These are phyloP conservation scores for Globisporangium okanoganense DNA, from an alignment of 352 stramenopile genomes.

Conservation along the genomic window DNA sequence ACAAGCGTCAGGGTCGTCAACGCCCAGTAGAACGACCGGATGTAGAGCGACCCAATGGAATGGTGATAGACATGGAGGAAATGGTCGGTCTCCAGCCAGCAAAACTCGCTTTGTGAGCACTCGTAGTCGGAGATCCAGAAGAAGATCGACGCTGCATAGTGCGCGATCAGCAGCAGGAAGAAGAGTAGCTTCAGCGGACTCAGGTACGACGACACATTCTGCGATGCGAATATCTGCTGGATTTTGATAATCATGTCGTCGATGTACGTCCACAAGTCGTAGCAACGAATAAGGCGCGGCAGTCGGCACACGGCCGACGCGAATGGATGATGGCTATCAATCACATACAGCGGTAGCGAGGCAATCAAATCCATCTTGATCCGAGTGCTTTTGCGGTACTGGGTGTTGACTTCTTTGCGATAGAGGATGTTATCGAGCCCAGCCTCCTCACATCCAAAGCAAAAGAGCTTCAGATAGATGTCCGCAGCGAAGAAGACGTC, in stretches of 20 bases:
- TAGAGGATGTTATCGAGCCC: slow-evolving; percentile 43
- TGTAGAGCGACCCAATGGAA: slow-evolving; percentile 45
- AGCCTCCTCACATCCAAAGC: slow-evolving; percentile 47
- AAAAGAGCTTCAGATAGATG: slow-evolving; percentile 70
- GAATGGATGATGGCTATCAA: slow-evolving; percentile 18
- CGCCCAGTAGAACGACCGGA: slow-evolving; percentile 70
- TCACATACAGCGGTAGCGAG: slow-evolving; percentile 55
- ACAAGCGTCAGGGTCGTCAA: slow-evolving; percentile 62
- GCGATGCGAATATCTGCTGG: slow-evolving; percentile 60
- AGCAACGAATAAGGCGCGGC: slow-evolving; percentile 47
- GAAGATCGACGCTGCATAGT: slow-evolving; percentile 68
- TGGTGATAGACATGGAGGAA: slow-evolving; percentile 60
- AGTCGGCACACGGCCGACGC: slow-evolving; percentile 41
- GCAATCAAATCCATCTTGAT: slow-evolving; percentile 52
- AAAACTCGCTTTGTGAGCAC: slow-evolving; percentile 31
- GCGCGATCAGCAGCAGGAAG: slow-evolving; percentile 53
- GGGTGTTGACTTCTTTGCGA: slow-evolving; percentile 24
- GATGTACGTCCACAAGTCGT: slow-evolving; percentile 50
- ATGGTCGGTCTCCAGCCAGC: slow-evolving; percentile 60
- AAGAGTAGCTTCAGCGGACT: slow-evolving; percentile 68
- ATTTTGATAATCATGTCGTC: slow-evolving; percentile 67
- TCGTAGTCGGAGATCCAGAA: slow-evolving; percentile 64
- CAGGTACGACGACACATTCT: slow-evolving; percentile 66
- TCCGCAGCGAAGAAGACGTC: slow-evolving; percentile 50
- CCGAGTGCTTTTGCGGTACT: slow-evolving; percentile 34